Evolutionary conservation across 768 basidiomycete genomes (phyloP).

Genomic region (Lactarius deliciosus): DNA sequence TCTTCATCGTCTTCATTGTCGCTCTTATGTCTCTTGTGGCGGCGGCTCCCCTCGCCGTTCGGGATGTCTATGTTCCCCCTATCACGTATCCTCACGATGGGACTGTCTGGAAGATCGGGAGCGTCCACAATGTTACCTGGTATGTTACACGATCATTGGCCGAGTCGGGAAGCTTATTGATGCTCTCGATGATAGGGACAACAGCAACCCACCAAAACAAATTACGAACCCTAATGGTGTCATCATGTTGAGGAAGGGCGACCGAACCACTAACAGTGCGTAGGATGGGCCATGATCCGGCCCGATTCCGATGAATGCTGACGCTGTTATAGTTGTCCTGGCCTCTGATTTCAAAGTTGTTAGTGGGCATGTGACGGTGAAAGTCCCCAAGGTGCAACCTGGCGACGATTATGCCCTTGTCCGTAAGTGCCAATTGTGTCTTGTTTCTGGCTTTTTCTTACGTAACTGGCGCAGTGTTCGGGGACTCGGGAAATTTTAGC

Average conservation of each 20-base stretch:
- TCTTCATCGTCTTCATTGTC: slow-evolving; percentile 3
- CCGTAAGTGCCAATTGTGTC: slow-evolving; percentile 7
- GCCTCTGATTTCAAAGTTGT: slow-evolving; percentile 12
- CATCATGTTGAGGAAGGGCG: slow-evolving; percentile 1
- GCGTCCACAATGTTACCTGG: slow-evolving; percentile 35
- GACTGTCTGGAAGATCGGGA: slow-evolving; percentile 33
- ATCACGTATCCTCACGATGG: slow-evolving; percentile 31
- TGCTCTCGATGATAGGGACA: background rate
- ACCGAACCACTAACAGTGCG: slow-evolving; percentile 1
- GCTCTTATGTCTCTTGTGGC: slow-evolving; percentile 1
- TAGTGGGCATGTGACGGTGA: slow-evolving; percentile 14
- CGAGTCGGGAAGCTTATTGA: background rate
- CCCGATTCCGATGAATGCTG: background rate
- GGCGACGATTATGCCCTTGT: slow-evolving; percentile 13
- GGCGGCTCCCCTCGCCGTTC: slow-evolving; percentile 11
- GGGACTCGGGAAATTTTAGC: slow-evolving; percentile 38
- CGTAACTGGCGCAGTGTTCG: slow-evolving; percentile 33
- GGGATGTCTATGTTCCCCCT: slow-evolving; percentile 35
- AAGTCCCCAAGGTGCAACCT: slow-evolving; percentile 14
- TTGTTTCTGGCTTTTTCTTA: background rate
- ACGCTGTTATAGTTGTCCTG: background rate
- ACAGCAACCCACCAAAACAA: slow-evolving; percentile 11
- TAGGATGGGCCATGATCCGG: background rate
- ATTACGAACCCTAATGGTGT: slow-evolving; percentile 33
- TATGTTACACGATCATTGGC: slow-evolving; percentile 24